phyloP scores from a whole-genome alignment of 2,329 filamentous ascomycete species.

The Gremmenia infestans region DNA sequence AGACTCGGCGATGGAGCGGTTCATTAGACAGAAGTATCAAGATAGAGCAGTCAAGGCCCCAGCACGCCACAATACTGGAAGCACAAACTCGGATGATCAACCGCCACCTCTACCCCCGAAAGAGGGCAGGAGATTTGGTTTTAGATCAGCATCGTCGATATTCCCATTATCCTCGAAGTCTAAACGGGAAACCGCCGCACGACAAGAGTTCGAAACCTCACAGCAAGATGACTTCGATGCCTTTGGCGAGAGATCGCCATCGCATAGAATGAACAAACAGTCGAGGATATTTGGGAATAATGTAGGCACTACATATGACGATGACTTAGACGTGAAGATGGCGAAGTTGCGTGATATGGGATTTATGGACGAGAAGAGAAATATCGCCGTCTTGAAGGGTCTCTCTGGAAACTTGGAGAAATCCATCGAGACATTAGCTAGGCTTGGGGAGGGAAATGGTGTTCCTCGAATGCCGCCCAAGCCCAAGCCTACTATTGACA shows the following conservation, averaged over 20 bases:
- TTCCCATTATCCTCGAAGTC: conserved; percentile 46
- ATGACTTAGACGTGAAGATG: conserved; percentile 72
- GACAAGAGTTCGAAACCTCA: conserved; percentile 11
- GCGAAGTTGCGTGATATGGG: conserved; percentile 82
- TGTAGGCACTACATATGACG: conserved; percentile 46
- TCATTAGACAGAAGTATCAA: conserved; percentile 92
- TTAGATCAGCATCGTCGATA: conserved; percentile 59
- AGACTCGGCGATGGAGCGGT: conserved; percentile 90
- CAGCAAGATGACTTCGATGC: neutral
- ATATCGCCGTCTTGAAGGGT: conserved; percentile 74
- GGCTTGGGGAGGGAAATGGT: conserved; percentile 68
- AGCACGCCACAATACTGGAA: conserved; percentile 36
- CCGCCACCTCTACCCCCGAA: conserved; percentile 56
- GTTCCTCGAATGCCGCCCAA: conserved; percentile 29
- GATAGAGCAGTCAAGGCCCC: conserved; percentile 47
- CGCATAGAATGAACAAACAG: conserved; percentile 44
- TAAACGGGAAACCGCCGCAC: conserved; percentile 20
- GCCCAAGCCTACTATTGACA: conserved; percentile 29
- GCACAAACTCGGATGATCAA: conserved; percentile 49
- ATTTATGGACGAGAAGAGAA: conserved; percentile 77
- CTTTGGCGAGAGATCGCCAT: conserved; percentile 15
- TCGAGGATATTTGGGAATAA: conserved; percentile 66
- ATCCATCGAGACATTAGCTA: conserved; percentile 77
- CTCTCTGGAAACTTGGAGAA: conserved; percentile 81
- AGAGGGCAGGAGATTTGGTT: conserved; percentile 52